These are phyloP conservation scores for Ceratocystis albifundus DNA, from an alignment of 2,329 filamentous ascomycete species.

Conservation along the genomic window DNA sequence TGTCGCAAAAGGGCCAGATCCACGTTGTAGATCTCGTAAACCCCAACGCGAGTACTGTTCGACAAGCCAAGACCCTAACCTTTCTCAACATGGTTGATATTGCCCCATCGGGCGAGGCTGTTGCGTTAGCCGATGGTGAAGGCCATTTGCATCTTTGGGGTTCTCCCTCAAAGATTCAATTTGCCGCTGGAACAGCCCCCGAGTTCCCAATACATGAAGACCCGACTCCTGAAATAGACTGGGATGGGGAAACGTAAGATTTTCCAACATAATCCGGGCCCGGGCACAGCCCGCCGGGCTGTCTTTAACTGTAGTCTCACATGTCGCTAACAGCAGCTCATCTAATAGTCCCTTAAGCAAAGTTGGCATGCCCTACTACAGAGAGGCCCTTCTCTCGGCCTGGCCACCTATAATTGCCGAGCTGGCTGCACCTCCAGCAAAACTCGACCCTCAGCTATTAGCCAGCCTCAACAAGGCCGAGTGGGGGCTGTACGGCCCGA, in stretches of 20 bases:
- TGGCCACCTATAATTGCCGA: conserved; percentile 85
- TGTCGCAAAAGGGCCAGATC: conserved; percentile 83
- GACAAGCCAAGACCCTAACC: conserved; percentile 65
- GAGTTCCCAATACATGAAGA: conserved; percentile 62
- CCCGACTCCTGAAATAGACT: conserved; percentile 50
- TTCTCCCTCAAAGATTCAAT: conserved; percentile 71
- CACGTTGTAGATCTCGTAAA: conserved; percentile 95
- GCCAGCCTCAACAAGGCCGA: conserved; percentile 58
- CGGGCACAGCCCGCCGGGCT: background rate
- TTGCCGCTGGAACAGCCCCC: conserved; percentile 69
- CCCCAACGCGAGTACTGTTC: conserved; percentile 72
- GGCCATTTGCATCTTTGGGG: conserved; percentile 79
- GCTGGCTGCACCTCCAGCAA: conserved; percentile 67
- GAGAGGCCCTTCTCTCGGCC: conserved; percentile 73
- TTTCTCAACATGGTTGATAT: conserved; percentile 75
- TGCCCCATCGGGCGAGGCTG: conserved; percentile 74
- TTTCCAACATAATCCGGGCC: no score
- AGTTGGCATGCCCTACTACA: conserved; percentile 87
- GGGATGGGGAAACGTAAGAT: conserved; percentile 57
- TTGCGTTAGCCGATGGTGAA: conserved; percentile 69
- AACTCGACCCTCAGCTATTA: conserved; percentile 60
- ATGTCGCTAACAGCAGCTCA: conserved; percentile 21
- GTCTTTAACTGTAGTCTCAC: background rate
- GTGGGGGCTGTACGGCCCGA: conserved; percentile 66
- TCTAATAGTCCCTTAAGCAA: conserved; percentile 58